A percentile compares a stretch with the other conserved stretches of the same genome.
Conservation (phyloP, 1,284 basidiomycete genomes). For the Microbotryum silenes-acaulis region DNA sequence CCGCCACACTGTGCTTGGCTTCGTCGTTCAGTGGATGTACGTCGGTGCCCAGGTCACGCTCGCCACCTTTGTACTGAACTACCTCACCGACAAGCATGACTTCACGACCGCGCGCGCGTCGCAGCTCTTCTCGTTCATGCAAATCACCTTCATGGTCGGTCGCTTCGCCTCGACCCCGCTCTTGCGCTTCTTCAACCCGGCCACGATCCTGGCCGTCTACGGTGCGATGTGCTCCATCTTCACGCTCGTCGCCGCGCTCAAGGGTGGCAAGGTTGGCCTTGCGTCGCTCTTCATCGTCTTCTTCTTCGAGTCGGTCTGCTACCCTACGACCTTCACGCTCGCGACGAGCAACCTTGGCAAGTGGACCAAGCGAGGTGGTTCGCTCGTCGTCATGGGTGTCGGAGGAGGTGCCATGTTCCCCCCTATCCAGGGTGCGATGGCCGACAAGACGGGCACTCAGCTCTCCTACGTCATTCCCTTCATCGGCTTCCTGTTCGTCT, state of each 20-base stretch:
- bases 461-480: slow-evolving; percentile 44
- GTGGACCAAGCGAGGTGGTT: slow-evolving; percentile 62
- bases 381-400: slow-evolving; percentile 51
- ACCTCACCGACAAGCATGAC: slow-evolving; percentile 55
- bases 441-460: slow-evolving; percentile 50
- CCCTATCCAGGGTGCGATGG: slow-evolving; percentile 59
- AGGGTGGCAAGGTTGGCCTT: slow-evolving; percentile 53
- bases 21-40: slow-evolving; percentile 62
- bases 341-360: slow-evolving; percentile 61
- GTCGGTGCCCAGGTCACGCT: slow-evolving; percentile 53
- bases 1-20: slow-evolving; percentile 62
- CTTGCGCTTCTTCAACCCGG: slow-evolving; percentile 55
- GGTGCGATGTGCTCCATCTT: slow-evolving; percentile 51
- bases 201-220: slow-evolving; percentile 55
- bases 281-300: slow-evolving; percentile 60
- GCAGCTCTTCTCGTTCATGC: slow-evolving; percentile 61
- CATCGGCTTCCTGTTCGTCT: slow-evolving; percentile 2
- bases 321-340: slow-evolving; percentile 53
- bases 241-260: slow-evolving; percentile 50
- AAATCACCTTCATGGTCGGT: slow-evolving; percentile 57
- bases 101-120: slow-evolving; percentile 52
- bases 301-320: background rate
- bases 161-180: slow-evolving; percentile 59
- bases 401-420: slow-evolving; percentile 55
- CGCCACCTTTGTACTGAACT: slow-evolving; percentile 65